A percentile compares a stretch with the other conserved stretches of the same genome.
These are phyloP conservation scores for Fonsecaea nubica DNA, from an alignment of 2,329 filamentous ascomycete genomes.

Conservation along the genomic window DNA sequence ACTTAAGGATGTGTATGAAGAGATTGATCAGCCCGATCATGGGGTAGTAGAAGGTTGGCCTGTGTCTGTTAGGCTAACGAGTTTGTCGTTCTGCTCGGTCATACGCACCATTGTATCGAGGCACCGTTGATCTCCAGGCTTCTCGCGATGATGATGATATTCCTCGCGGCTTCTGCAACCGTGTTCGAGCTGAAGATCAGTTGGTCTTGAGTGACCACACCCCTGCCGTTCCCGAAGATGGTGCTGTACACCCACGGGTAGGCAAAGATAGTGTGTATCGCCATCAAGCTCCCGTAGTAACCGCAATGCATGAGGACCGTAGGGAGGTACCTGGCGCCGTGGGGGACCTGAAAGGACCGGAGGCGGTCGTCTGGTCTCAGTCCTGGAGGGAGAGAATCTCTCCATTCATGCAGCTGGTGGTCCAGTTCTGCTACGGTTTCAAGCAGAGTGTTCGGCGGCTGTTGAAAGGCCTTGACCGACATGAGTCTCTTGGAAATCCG, in stretches of 20 bases:
- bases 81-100: not conserved
- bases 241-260: conserved; percentile 13
- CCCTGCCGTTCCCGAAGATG: not conserved
- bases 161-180: conserved; percentile 10
- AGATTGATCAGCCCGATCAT: conserved; percentile 19
- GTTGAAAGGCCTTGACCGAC: not conserved
- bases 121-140: conserved; percentile 9
- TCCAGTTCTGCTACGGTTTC: not conserved
- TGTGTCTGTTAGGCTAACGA: not conserved
- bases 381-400: not conserved
- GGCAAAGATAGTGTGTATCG: conserved; percentile 10
- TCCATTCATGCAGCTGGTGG: not conserved
- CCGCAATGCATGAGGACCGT: conserved; percentile 1
- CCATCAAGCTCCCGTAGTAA: conserved; percentile 3
- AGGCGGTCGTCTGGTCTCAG: not conserved
- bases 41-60: conserved; percentile 9
- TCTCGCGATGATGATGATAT: conserved; percentile 4
- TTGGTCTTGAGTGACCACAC: not conserved
- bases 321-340: not conserved
- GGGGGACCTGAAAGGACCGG: not conserved
- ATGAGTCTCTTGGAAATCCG: conserved; percentile 2
- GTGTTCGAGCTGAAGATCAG: conserved; percentile 3
- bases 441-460: not conserved
- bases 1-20: conserved; percentile 17
- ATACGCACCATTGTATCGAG: not conserved